Evolutionary conservation across 2,329 filamentous ascomycete genomes (phyloP).

Genomic region (Microthyrium microscopicum): DNA sequence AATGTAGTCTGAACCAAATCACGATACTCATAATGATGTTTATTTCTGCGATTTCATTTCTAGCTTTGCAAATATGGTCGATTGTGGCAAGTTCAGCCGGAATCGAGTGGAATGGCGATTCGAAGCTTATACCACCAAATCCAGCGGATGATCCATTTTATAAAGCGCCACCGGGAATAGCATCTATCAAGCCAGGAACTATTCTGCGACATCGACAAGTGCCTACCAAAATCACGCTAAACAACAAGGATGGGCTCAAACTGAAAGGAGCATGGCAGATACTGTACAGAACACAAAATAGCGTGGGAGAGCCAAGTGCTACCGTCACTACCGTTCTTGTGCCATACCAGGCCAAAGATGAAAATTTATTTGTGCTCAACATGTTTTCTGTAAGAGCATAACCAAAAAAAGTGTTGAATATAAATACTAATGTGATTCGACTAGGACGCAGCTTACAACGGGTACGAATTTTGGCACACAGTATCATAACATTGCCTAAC

Average conservation of each 20-base stretch:
- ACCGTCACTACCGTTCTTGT: constrained; percentile 5
- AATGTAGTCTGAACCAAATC: too few relatives aligned
- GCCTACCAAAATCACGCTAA: constrained; percentile 3
- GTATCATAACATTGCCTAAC: not conserved
- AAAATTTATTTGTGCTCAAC: constrained; percentile 3
- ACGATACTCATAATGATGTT: too few relatives aligned
- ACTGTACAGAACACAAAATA: constrained; percentile 7
- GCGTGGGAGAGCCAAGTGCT: constrained; percentile 5
- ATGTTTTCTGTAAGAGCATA: constrained; percentile 7
- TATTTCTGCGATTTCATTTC: too few relatives aligned
- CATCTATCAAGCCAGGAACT: not conserved
- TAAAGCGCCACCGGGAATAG: not conserved
- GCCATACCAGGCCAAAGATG: constrained; percentile 4
- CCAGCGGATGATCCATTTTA: constrained; percentile 4
- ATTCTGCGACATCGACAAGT: constrained; percentile 3
- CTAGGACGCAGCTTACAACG: constrained; percentile 6
- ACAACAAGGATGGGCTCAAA: constrained; percentile 5
- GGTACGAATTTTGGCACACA: not conserved
- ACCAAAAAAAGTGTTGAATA: too few relatives aligned
- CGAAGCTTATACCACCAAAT: too few relatives aligned
- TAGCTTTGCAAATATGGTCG: too few relatives aligned
- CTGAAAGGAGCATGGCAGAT: constrained; percentile 5
- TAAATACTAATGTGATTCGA: not conserved
- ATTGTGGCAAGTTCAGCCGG: too few relatives aligned
- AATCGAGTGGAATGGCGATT: too few relatives aligned